A percentile compares a stretch with the other conserved stretches of the same genome.
Conservation (phyloP, 2,329 filamentous ascomycete genomes). For the Teratosphaeria gauchensis region DNA sequence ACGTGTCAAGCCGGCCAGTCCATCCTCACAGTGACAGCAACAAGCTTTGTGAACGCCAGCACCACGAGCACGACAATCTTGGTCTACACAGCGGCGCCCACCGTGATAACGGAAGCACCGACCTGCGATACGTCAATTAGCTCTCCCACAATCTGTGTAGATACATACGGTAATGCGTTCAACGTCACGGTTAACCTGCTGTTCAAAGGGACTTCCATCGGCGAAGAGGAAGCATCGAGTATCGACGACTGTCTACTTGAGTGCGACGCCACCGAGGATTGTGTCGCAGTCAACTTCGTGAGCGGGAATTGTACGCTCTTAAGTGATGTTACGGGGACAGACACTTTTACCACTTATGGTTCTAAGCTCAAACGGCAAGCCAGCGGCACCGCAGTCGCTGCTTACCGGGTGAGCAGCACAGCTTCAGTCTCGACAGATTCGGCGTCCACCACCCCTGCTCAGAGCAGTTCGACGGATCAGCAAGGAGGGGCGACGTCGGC, state of each 20-base stretch:
- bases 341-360: neutral
- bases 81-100: neutral
- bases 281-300: neutral
- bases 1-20: neutral
- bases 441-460: neutral
- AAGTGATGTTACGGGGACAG: neutral
- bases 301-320: neutral
- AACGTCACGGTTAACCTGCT: neutral
- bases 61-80: neutral
- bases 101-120: neutral
- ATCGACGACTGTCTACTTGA: neutral
- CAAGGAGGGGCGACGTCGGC: neutral
- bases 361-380: neutral
- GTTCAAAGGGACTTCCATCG: neutral
- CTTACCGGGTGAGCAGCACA: neutral
- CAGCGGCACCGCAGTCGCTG: neutral
- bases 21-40: neutral
- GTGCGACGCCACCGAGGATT: neutral
- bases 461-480: neutral
- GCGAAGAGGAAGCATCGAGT: neutral
- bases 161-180: neutral
- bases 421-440: neutral
- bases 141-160: neutral
- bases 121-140: neutral
- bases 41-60: neutral